Evolutionary conservation across 148 eudicot genomes (phyloP).

Genomic region (Fallopia convolvulus): DNA sequence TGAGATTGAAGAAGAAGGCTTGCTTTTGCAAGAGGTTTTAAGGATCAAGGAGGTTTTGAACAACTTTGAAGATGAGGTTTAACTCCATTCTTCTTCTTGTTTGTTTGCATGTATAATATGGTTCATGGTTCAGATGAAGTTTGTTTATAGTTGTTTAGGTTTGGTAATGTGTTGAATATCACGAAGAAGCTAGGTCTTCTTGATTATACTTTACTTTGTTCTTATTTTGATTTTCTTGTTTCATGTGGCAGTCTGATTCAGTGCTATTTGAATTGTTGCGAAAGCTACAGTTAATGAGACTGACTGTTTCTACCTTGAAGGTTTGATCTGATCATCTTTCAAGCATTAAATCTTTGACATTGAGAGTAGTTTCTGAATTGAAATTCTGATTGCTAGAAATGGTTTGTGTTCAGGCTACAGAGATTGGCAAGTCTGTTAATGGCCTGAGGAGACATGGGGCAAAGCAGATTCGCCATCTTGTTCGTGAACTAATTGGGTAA

Average conservation of each 20-base stretch:
- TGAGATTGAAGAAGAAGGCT: slow-evolving; percentile 67
- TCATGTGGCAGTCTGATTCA: slow-evolving; percentile 56
- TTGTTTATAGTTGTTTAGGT: background rate
- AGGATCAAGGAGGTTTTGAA: slow-evolving; percentile 70
- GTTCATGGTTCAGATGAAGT: background rate
- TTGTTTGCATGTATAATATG: background rate
- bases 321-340: slow-evolving; percentile 30
- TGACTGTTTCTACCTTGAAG: slow-evolving; percentile 65
- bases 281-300: slow-evolving; percentile 69
- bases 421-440: slow-evolving; percentile 86
- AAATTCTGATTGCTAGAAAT: background rate
- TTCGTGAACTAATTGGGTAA: slow-evolving; percentile 58
- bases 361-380: background rate
- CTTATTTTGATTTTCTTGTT: background rate
- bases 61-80: slow-evolving; percentile 65
- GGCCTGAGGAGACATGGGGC: slow-evolving; percentile 52
- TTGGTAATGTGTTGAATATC: background rate
- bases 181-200: background rate
- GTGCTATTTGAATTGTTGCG: slow-evolving; percentile 63
- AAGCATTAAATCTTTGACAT: background rate
- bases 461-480: slow-evolving; percentile 54
- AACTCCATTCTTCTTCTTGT: background rate
- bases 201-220: background rate
- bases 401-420: slow-evolving; percentile 55
- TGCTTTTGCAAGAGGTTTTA: slow-evolving; percentile 51